phyloP scores from a whole-genome alignment of 2,329 filamentous ascomycete genomes.

The Ciborinia camelliae region DNA sequence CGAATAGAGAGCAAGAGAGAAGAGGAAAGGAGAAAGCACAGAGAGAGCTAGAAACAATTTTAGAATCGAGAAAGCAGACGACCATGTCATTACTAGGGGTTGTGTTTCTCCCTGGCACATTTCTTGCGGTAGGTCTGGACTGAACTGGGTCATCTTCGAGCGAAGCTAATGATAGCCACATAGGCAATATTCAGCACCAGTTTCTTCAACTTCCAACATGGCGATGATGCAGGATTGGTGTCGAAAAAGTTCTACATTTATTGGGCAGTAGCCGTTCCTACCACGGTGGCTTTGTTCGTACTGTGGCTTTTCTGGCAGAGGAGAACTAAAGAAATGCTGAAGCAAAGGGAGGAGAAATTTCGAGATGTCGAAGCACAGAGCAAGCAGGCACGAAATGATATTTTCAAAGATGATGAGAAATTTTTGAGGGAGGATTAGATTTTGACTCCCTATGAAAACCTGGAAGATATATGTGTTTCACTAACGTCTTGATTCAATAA shows the following conservation, averaged over 20 bases:
- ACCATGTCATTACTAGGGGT: constrained; percentile 16
- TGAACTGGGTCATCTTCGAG: accelerated
- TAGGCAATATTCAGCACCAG: constrained; percentile 9
- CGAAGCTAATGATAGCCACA: background rate
- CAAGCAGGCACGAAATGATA: background rate
- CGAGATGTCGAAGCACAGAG: background rate
- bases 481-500: too few relatives aligned
- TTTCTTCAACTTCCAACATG: background rate
- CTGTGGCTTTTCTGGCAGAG: background rate
- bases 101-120: constrained; percentile 17
- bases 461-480: too few relatives aligned
- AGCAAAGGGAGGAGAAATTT: background rate
- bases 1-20: constrained; percentile 4
- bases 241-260: background rate
- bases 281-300: background rate
- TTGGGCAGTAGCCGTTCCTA: background rate
- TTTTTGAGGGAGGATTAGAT: too few relatives aligned
- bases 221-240: background rate
- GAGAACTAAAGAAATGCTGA: background rate
- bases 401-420: accelerated
- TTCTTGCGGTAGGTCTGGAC: background rate
- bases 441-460: too few relatives aligned
- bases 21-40: constrained; percentile 12
- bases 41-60: constrained; percentile 12
- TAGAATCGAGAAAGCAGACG: constrained; percentile 18